Base-by-base conservation (phyloP, 495 filamentous ascomycete genomes). In the Jackrogersella multiformis region DNA sequence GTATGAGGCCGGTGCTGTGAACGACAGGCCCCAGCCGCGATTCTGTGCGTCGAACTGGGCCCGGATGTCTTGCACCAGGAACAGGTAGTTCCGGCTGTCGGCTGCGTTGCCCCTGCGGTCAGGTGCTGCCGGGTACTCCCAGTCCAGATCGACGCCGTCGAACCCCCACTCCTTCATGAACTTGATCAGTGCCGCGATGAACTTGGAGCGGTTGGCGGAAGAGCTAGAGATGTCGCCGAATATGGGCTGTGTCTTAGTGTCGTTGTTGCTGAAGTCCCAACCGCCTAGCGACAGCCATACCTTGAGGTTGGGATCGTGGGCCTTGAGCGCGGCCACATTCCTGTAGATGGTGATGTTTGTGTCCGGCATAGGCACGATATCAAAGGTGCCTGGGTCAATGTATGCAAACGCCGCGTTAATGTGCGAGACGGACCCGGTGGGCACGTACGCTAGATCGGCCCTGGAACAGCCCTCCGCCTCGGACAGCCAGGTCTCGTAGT, bases 91-190 rank as follows among this genome's bases (percentile, higher is more conserved):
- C 1, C 53, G 51, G 12, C 23, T 72, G 66, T 87, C 85, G 0
- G 66, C 74, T 0, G 55, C 7, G 0, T 64, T 63, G 3, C 84
- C 85, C 4, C 79, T 76, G 4, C 85, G 74, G 42, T 85, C 83
- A 9, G 23, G 7, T 2, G 80, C 83, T 0, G 61, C 82, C 0
- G 86, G 85, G 64, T 85, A 87, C 58, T 85, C 82, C 81, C 77
- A 81, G 57, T 82, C 79, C 15, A 87, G 57, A 60, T 88, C 85
- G 1, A 86, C 78, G 1, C 86, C 86, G 54, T 88, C 81, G 56
- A 87, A 85, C 12, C 69, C 79, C 44, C 83, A 80, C 5, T 53
- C 61, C 0, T 28, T 0, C 74, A 87, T 76, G 55, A 87, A 87
- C 0, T 13, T 30, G 2, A 81, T 35, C 2, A 87, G 51, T 2